Evolutionary conservation across 208 protist species (phyloP), one percentile per base, ranked within the genome.

Genomic region (Naegleria fowleri): DNA sequence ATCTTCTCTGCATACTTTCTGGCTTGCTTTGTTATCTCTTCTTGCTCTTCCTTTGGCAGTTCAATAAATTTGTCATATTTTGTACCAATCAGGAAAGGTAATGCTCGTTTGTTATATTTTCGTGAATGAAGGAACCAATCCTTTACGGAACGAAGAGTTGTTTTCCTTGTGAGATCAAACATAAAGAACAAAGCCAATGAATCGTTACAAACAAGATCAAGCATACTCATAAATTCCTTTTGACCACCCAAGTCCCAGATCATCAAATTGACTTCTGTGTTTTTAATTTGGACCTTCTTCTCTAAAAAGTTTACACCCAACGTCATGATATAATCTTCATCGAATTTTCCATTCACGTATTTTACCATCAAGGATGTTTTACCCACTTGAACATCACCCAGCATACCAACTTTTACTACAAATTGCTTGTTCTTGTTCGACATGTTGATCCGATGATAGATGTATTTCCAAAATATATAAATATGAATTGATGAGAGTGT

Each of bases 261-360:
- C 36, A 83, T 93, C 76, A 98, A 97, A 79, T 93, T 98, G 39
- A 98, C 94, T 36, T 97, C 96, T 0, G 92, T 94, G 38, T 93
- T 94, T 86, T 94, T 93, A 33, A 98, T 89, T 33, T 67, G 90
- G 22, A 98, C 93, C 0, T 93, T 95, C 90, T 98, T 98, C 88
- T 98, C 96, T 95, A 98, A 97, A 90, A 98, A 98, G 91, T 98
- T 98, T 5, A 98, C 96, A 51, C 97, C 96, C 39, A 97, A 79
- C 33, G 95, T 97, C 88, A 67, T 67, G 11, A 52, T 87, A 86
- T 97, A 96, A 90, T 97, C 95, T 67, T 97, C 95, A 79, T 97
- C 95, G 85, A 96, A 97, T 33, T 92, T 92, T 29, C 93, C 93
- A 87, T 97, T 93, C 15, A 97, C 96, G 79, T 97, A 97, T 92